Conservation (phyloP, 2,329 filamentous ascomycete species). For the Orbilia quercus region DNA sequence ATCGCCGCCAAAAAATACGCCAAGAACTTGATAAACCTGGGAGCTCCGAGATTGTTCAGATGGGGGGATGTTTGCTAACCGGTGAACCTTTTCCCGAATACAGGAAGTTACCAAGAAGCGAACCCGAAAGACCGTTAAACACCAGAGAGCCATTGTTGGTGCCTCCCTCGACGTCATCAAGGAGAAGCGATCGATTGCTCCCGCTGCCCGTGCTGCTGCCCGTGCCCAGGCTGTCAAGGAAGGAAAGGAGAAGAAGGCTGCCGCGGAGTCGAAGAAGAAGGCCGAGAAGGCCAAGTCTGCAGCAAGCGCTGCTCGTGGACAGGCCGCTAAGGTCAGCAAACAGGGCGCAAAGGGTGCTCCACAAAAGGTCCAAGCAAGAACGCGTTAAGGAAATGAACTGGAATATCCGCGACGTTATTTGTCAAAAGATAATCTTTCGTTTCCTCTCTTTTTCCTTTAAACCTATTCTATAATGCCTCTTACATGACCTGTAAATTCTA, state of each 20-base stretch:
- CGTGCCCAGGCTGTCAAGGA: conserved; percentile 92
- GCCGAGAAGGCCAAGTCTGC: conserved; percentile 98
- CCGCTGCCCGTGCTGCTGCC: conserved; percentile 92
- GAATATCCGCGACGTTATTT: conserved; percentile 54
- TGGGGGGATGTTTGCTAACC: conserved; percentile 54
- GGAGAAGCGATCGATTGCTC: conserved; percentile 94
- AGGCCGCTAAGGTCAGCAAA: conserved; percentile 89
- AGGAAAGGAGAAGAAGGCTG: conserved; percentile 98
- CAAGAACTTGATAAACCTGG: neutral
- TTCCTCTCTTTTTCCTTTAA: conserved; percentile 23
- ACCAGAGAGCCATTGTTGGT: conserved; percentile 98
- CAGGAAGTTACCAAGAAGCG: conserved; percentile 99
- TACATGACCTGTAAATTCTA: conserved; percentile 53
- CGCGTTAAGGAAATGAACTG: conserved; percentile 73
- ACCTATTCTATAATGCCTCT: conserved; percentile 31
- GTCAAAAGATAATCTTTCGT: conserved; percentile 48
- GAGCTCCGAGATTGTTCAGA: neutral
- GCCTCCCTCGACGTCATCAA: conserved; percentile 99
- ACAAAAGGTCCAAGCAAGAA: conserved; percentile 84
- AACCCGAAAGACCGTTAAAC: conserved; percentile 96
- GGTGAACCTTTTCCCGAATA: conserved; percentile 60
- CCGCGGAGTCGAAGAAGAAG: conserved; percentile 91
- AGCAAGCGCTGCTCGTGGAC: conserved; percentile 77
- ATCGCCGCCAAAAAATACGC: neutral
- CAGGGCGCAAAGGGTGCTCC: conserved; percentile 93